Base-by-base conservation (phyloP, 2,329 filamentous ascomycete species). In the Chalaropsis ovoidea region DNA sequence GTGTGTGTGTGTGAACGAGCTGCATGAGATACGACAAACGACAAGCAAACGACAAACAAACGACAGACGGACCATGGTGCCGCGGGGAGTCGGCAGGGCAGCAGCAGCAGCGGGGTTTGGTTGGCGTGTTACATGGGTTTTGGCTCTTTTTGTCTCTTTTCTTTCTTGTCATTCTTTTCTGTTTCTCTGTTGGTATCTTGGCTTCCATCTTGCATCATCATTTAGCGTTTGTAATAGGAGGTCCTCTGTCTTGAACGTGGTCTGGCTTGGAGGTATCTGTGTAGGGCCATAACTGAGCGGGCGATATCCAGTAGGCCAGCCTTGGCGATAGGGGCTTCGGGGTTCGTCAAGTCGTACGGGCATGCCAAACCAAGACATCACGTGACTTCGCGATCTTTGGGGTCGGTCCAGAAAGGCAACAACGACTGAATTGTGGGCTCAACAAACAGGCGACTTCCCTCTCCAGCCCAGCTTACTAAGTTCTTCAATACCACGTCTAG, bases 131-230 rank as follows among this genome's bases (percentile, higher is more conserved):
- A 10, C 35, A 39, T 39, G 35, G 4, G 35, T 19, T 58, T 19
- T 39, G 47, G 45, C n/a, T 52, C 11, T 24, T 52, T 52, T 52
- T 52, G 47, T 52, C 47, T 39, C 27, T 58, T 39, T 31, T 49
- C 42, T n/a, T 64, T 58, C 45, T 24, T 64, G 52, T 49, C 31
- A 39, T 8, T 63, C 1, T 64, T 24, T 42, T n/a, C 2, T 64
- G 4, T 63, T 39, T 35, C 39, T 62, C 19, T 52, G 31, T 42
- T 58, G 15, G 27, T 27, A 41, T 56, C 15, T 43, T 39, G 41
- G 17, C 24, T 63, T 63, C 17, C n/a, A 31, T 58, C 54, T 58
- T 64, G 24, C 19, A 31, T 61, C 39, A 27, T 39, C 19, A 39
- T 47, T 58, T n/a, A 31, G 54, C 54, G 54, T 58, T 58, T 39